Conservation (phyloP, 768 basidiomycete genomes). For the Cubamyces sp. region DNA sequence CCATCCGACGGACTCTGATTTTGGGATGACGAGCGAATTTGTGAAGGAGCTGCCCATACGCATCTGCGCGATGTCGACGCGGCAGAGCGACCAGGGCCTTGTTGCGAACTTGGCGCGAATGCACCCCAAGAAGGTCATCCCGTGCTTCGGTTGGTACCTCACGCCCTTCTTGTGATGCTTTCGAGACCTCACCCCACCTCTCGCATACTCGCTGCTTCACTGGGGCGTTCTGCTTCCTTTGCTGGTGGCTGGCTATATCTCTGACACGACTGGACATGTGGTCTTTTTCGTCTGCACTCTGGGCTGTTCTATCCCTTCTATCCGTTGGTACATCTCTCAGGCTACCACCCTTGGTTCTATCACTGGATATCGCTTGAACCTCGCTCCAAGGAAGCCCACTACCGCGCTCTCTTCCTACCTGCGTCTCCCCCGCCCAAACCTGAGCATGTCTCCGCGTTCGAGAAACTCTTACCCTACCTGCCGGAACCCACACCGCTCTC, state of each 20-base stretch:
- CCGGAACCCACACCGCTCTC: slow-evolving; percentile 72
- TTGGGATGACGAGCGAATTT: slow-evolving; percentile 51
- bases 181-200: neutral
- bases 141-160: slow-evolving; percentile 74
- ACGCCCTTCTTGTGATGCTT: neutral
- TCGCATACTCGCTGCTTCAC: too few relatives aligned
- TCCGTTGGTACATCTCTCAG: slow-evolving; percentile 42
- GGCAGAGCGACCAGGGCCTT: slow-evolving; percentile 65
- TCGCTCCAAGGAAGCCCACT: slow-evolving; percentile 72
- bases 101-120: slow-evolving; percentile 67
- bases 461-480: slow-evolving; percentile 60
- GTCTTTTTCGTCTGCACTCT: too few relatives aligned
- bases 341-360: slow-evolving; percentile 95
- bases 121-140: slow-evolving; percentile 72
- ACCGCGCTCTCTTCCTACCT: slow-evolving; percentile 66
- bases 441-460: slow-evolving; percentile 47
- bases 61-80: slow-evolving; percentile 84
- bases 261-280: too few relatives aligned
- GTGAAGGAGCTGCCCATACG: slow-evolving; percentile 47
- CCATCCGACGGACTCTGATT: slow-evolving; percentile 83
- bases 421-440: slow-evolving; percentile 23
- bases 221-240: neutral
- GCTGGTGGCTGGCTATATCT: neutral
- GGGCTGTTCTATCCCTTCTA: neutral
- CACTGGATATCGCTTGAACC: slow-evolving; percentile 66